phyloP scores from a whole-genome alignment of 495 filamentous ascomycete genomes.

The Aspergillus cavernicola region DNA sequence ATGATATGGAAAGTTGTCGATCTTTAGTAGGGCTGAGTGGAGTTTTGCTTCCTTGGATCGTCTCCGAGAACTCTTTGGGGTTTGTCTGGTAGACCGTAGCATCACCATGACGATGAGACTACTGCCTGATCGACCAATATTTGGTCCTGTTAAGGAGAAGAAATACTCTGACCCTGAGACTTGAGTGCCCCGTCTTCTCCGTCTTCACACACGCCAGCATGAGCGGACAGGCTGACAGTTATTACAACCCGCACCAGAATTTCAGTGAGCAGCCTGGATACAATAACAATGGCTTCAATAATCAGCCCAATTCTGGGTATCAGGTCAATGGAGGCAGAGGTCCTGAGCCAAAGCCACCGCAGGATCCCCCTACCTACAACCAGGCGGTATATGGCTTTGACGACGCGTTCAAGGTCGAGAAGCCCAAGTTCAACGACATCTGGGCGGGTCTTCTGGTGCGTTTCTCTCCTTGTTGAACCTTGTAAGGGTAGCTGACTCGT shows the following conservation, averaged over 20 bases:
- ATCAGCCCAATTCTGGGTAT: constrained; percentile 12
- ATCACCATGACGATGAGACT: constrained; percentile 11
- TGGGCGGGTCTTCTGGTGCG: constrained; percentile 78
- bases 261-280: constrained; percentile 20
- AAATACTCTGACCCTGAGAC: not conserved
- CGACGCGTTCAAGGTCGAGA: constrained; percentile 72
- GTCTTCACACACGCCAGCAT: constrained; percentile 22
- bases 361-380: constrained; percentile 33
- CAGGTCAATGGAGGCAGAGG: constrained; percentile 17
- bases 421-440: constrained; percentile 82
- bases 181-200: not conserved
- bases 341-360: constrained; percentile 29
- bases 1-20: constrained; percentile 1
- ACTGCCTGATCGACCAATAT: not conserved
- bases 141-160: not conserved
- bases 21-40: constrained; percentile 6
- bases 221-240: constrained; percentile 43
- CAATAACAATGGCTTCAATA: constrained; percentile 5
- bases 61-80: too few relatives aligned
- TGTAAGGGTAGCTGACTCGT: too few relatives aligned
- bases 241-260: constrained; percentile 34
- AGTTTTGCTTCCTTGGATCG: constrained; percentile 4
- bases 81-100: not conserved
- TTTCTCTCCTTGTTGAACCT: too few relatives aligned
- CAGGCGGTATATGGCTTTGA: constrained; percentile 53